phyloP scores from a whole-genome alignment of 805 yeast genomes.

The Teunomyces funiuensis region DNA sequence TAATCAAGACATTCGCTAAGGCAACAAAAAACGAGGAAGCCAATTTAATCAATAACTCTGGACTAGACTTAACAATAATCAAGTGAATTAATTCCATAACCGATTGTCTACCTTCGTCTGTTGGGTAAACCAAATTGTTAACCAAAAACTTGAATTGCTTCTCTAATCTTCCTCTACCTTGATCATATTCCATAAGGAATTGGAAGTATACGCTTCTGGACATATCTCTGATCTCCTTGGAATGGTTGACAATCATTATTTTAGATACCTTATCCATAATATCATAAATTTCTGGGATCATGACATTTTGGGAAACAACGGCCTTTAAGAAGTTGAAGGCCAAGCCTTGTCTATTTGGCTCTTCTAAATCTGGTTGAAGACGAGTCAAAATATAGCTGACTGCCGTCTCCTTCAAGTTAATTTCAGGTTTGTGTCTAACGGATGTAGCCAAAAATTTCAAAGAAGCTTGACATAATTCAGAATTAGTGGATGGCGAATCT shows the following conservation, averaged over 20 bases:
- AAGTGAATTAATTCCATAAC: conserved; percentile 83
- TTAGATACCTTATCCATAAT: conserved; percentile 76
- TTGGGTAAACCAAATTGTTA: conserved; percentile 77
- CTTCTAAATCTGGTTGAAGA: conserved; percentile 83
- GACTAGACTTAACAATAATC: conserved; percentile 64
- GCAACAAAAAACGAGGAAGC: conserved; percentile 81
- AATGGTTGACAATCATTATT: conserved; percentile 87
- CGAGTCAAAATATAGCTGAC: conserved; percentile 69
- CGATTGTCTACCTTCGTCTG: conserved; percentile 83
- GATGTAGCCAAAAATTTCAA: conserved; percentile 71
- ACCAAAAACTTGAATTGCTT: conserved; percentile 81
- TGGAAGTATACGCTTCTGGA: conserved; percentile 81
- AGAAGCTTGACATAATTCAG: conserved; percentile 77
- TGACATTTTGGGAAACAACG: conserved; percentile 66
- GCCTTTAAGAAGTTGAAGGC: conserved; percentile 84
- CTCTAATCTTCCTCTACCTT: conserved; percentile 80
- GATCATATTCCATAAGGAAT: conserved; percentile 92
- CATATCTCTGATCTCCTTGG: conserved; percentile 77
- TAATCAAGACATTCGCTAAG: conserved; percentile 69
- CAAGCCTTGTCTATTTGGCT: conserved; percentile 83
- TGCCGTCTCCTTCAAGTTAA: conserved; percentile 67
- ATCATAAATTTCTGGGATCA: conserved; percentile 88
- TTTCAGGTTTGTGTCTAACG: conserved; percentile 65
- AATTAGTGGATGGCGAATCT: conserved; percentile 73
- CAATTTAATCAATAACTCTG: conserved; percentile 56